Base-by-base conservation (phyloP, 495 filamentous ascomycete species). In the Chaetomium cochliodes region DNA sequence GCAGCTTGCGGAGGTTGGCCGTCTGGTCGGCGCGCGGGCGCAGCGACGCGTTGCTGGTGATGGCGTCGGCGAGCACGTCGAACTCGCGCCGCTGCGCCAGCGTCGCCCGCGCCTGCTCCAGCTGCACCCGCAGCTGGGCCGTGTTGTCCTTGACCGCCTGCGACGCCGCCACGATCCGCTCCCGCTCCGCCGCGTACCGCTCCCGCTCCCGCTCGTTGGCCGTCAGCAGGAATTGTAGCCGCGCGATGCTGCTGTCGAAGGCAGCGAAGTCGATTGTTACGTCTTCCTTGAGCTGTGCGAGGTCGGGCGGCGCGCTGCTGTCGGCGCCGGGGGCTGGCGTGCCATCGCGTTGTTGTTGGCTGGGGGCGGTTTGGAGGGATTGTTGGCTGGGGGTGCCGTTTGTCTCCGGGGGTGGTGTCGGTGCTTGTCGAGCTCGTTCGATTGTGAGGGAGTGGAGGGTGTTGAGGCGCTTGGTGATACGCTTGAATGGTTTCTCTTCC, bases 401-500 rank as follows among this genome's bases (percentile, higher is more conserved):
- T 76, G 76, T 74, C 67, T 96, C 90, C 26, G 89, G 88, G 3
- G 89, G 87, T 50, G 91, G 89, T 16, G 88, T 90, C 49, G 85
- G 86, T 3, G 84, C 86, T 33, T 88, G 84, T 22, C 80, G 80
- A 37, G 78, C 78, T 41, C 81, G 80, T 11, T 79, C 77, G 58
- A 79, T 76, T 20, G 85, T 76, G 33, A 90, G 78, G 3, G 87
- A 85, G 56, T 87, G 81, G 6, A 90, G 82, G 37, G 85, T 82
- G 28, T 89, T 79, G 13, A 96, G 84, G 49, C 90, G 87, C 77
- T 92, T 92, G 12, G 89, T 88, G 58, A 98, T 85, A 56, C 93
- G 91, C 74, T 91, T 90, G 84, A 93, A 97, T 3, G 92, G 92
- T 58, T 92, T 92, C 72, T 96, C 90, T 82, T 98, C 94, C 67